Percentiles rank a stretch among this genome's conserved stretches.
These are phyloP conservation scores for Microsporum ferrugineum DNA, from an alignment of 2,329 filamentous ascomycete genomes.

Conservation along the genomic window DNA sequence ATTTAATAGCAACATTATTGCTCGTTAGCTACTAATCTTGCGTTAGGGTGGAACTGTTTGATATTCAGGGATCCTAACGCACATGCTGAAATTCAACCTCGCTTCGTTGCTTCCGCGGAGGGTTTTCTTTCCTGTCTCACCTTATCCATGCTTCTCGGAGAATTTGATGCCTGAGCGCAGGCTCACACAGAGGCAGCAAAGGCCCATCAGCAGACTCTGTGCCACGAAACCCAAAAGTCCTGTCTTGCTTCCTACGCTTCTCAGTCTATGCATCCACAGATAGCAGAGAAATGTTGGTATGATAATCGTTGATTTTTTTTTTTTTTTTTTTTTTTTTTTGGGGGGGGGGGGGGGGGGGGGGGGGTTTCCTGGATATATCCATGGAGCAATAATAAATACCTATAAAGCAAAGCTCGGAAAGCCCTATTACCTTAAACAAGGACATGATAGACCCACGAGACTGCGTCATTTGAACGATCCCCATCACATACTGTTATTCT, in stretches of 20 bases:
- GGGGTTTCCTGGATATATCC: background rate
- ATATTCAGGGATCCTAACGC: background rate
- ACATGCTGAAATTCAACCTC: background rate
- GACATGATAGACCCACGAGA: background rate
- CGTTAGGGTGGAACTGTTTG: background rate
- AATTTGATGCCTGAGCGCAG: background rate
- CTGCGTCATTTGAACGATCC: background rate
- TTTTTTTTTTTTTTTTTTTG: too few relatives aligned
- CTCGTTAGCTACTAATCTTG: background rate
- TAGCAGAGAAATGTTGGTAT: background rate
- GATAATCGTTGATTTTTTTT: background rate
- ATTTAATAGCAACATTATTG: background rate
- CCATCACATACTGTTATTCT: too few relatives aligned
- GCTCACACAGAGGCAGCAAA: background rate
- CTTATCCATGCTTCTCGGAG: background rate
- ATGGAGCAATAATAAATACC: background rate
- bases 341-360: too few relatives aligned
- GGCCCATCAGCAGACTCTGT: background rate
- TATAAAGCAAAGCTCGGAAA: background rate
- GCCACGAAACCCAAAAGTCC: background rate
- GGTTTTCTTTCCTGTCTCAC: background rate
- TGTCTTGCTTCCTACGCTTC: background rate
- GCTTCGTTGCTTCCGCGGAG: background rate
- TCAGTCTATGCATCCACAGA: background rate
- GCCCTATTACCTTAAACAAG: background rate